A percentile compares a stretch with the other conserved stretches of the same genome.
Conservation (phyloP, 805 yeast species). For the Kodamaea restingae region DNA sequence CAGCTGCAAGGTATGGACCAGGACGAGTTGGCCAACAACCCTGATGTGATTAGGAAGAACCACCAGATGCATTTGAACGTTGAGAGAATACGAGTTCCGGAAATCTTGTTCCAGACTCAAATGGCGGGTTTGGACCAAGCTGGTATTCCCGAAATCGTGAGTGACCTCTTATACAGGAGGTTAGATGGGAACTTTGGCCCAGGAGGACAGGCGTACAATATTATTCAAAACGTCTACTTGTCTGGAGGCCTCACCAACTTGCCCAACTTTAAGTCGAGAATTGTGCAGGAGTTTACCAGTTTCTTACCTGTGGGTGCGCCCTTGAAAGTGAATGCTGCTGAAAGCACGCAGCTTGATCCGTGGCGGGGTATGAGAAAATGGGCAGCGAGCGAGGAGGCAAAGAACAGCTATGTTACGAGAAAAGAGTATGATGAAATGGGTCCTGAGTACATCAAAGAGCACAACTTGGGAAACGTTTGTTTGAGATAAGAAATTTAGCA, state of each 20-base stretch:
- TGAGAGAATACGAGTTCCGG: constrained; percentile 91
- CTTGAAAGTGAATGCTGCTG: constrained; percentile 58
- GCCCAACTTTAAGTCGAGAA: constrained; percentile 61
- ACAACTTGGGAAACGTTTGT: constrained; percentile 65
- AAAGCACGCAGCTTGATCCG: constrained; percentile 71
- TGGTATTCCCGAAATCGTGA: constrained; percentile 77
- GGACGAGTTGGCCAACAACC: constrained; percentile 41
- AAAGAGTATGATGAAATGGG: constrained; percentile 87
- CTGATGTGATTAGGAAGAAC: constrained; percentile 74
- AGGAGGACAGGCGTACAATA: constrained; percentile 49
- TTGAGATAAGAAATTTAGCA: constrained; percentile 14
- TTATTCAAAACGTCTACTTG: constrained; percentile 64
- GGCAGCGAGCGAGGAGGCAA: constrained; percentile 48
- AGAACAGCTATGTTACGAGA: constrained; percentile 52
- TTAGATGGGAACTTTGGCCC: constrained; percentile 52
- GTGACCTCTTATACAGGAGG: constrained; percentile 59
- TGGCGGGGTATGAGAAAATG: constrained; percentile 95
- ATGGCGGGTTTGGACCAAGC: constrained; percentile 96
- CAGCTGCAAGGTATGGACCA: constrained; percentile 40
- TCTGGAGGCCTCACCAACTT: constrained; percentile 82
- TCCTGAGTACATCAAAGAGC: constrained; percentile 82
- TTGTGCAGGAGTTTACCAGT: constrained; percentile 63
- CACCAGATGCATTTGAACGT: constrained; percentile 89
- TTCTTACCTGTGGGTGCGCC: constrained; percentile 67
- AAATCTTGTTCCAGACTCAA: constrained; percentile 84